Conservation (phyloP, 139 green algal species). For the Picochlorum sp. region DNA sequence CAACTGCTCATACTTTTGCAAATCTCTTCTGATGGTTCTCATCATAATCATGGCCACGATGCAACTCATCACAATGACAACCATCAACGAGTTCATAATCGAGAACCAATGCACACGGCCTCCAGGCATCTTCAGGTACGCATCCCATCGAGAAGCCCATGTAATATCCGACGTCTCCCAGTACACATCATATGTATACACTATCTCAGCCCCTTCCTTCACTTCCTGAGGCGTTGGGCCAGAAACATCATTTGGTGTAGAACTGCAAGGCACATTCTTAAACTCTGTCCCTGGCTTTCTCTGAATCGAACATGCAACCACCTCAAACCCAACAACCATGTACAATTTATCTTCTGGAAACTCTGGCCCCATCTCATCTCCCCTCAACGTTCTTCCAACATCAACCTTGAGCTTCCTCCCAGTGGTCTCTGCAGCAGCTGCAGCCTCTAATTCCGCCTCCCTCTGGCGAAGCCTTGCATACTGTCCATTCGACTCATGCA, state of each 20-base stretch:
- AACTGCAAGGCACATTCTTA: slow-evolving; percentile 56
- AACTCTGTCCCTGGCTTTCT: slow-evolving; percentile 43
- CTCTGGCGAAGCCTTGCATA: slow-evolving; percentile 28
- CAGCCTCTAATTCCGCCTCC: slow-evolving; percentile 44
- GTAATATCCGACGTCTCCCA: slow-evolving; percentile 73
- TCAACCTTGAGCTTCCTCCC: too few species aligned
- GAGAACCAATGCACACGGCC: slow-evolving; percentile 91
- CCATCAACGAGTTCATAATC: slow-evolving; percentile 92
- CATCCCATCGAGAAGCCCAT: slow-evolving; percentile 90
- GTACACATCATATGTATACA: slow-evolving; percentile 88
- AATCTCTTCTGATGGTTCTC: slow-evolving; percentile 79
- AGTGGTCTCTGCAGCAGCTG: slow-evolving; percentile 27
- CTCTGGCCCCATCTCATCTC: neutral
- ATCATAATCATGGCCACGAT: slow-evolving; percentile 88
- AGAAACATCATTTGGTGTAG: slow-evolving; percentile 32
- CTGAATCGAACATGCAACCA: slow-evolving; percentile 74
- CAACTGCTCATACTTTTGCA: slow-evolving; percentile 87
- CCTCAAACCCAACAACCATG: slow-evolving; percentile 90
- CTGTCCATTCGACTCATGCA: slow-evolving; percentile 77
- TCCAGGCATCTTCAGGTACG: slow-evolving; percentile 89
- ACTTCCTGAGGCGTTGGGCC: slow-evolving; percentile 53
- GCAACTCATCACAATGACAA: slow-evolving; percentile 86
- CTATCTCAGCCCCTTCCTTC: slow-evolving; percentile 39
- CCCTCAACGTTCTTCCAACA: neutral
- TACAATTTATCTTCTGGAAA: slow-evolving; percentile 35